Base-by-base conservation (phyloP, 148 eudicot genomes). In the Suaeda aralocaspica region DNA sequence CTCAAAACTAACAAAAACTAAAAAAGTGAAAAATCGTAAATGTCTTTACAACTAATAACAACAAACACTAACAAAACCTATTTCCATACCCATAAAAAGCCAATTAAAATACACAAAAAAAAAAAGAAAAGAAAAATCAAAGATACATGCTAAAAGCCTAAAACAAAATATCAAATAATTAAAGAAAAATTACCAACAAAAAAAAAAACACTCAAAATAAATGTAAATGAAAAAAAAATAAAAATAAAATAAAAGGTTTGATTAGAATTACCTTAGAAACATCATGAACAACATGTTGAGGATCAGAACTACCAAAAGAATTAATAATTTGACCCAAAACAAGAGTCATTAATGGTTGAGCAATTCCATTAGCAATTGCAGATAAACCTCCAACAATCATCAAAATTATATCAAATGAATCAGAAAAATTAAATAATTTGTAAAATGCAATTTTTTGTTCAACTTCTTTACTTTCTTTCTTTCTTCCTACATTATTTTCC, bases 251-350 rank as follows among this genome's bases (percentile, higher is more conserved):
- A 36, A 36, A 8, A 36, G 8, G 8, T 36, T n/a, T n/a, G n/a
- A n/a, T n/a, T n/a, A n/a, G n/a, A n/a, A 36, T 10, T 59, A 88
- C 98, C 98, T 88, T 69, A 16, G 96, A 88, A 61, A 92, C 88
- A 46, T 82, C 81, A 74, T 84, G 88, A 33, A 88, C 73, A 46
- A 86, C 81, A 45, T 74, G 64, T 2, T 25, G 1, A n/a, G 59
- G 74, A 62, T 82, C 79, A 2, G 88, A 26, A 25, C 31, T 41
- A 2, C 90, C 94, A 44, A 92, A 88, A 12, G 89, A 73, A 41
- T 92, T 77, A n/a, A 92, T 74, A 30, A 92, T 59, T 5, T 81
- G 71, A 6, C 90, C 85, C 63, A 89, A 81, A 30, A 90, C 62
- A 12, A 90, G 71, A 11, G 96, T 82, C 89, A 86, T 86, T 22